These are phyloP conservation scores for Bonia amplexicaulis DNA, from an alignment of 176 grass and related monocot species.

Conservation along the genomic window DNA sequence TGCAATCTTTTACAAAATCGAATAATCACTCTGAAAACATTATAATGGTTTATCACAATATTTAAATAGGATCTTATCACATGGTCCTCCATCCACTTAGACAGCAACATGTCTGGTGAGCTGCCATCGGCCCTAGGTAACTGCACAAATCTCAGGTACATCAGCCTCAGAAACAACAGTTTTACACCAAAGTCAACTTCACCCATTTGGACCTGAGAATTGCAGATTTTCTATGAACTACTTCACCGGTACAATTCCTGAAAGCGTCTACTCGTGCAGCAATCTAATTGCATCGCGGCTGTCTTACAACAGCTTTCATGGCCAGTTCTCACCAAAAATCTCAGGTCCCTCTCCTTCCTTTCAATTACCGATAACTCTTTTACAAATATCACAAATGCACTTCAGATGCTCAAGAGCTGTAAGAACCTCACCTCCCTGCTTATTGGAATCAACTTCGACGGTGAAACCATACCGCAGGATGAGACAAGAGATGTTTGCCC, in stretches of 20 bases:
- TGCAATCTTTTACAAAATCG: too few relatives aligned
- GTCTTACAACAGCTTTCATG: conserved; percentile 46
- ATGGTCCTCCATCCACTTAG: not conserved
- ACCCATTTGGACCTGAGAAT: conserved; percentile 43
- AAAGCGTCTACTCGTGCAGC: conserved; percentile 63
- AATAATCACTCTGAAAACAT: too few relatives aligned
- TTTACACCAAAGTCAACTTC: conserved; percentile 56
- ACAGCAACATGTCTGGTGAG: conserved; percentile 50
- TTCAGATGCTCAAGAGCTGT: conserved; percentile 57
- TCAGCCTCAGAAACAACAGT: conserved; percentile 59
- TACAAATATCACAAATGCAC: conserved; percentile 51
- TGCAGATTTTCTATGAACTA: conserved; percentile 51
- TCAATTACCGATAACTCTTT: conserved; percentile 58
- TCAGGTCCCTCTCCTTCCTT: conserved; percentile 52
- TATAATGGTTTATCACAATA: too few relatives aligned
- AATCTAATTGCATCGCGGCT: conserved; percentile 58
- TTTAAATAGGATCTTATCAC: too few relatives aligned
- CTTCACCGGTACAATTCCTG: conserved; percentile 58
- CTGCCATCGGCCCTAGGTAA: conserved; percentile 49
- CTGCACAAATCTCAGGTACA: conserved; percentile 49
- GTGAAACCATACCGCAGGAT: too few relatives aligned
- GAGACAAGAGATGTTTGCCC: too few relatives aligned
- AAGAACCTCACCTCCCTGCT: conserved; percentile 52
- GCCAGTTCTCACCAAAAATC: conserved; percentile 56
- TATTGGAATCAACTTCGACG: conserved; percentile 57